A percentile compares a stretch with the other conserved stretches of the same genome.
Conservation (phyloP, 2,329 filamentous ascomycete species). For the Sporothrix sp. region DNA sequence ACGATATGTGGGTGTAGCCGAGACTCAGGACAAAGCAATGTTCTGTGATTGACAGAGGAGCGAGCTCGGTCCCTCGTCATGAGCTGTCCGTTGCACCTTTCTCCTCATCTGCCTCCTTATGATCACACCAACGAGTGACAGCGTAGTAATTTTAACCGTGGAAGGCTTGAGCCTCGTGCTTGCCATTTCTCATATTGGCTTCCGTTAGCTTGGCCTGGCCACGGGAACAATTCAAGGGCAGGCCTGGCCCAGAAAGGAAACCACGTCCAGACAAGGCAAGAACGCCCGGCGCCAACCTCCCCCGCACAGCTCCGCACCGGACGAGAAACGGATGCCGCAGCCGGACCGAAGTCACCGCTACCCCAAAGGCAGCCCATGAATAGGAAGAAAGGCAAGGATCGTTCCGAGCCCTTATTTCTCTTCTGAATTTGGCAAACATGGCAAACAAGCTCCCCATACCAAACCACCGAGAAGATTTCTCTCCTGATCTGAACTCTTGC, state of each 20-base stretch:
- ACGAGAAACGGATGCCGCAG: too few relatives aligned
- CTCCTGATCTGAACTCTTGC: too few relatives aligned
- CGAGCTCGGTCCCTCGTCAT: too few relatives aligned
- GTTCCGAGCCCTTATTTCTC: too few relatives aligned
- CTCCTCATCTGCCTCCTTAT: constrained; percentile 1
- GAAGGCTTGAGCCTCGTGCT: background rate
- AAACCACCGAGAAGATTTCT: too few relatives aligned
- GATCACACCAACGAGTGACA: background rate
- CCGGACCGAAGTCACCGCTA: too few relatives aligned
- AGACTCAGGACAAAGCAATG: background rate
- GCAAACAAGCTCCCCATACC: too few relatives aligned
- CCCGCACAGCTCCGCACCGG: constrained; percentile 7
- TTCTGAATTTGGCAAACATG: too few relatives aligned
- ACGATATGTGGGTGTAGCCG: background rate
- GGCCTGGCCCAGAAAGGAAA: background rate
- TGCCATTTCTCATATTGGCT: background rate
- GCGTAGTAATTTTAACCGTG: too few relatives aligned
- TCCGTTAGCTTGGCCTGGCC: background rate
- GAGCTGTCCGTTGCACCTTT: background rate
- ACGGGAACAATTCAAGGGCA: background rate
- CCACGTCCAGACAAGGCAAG: background rate
- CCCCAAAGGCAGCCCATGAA: too few relatives aligned
- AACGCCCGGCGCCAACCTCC: background rate
- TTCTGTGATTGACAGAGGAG: background rate
- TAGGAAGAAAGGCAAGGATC: too few relatives aligned